Conservation (phyloP, 1,139 yeast genomes). For the Pichia sp. region DNA sequence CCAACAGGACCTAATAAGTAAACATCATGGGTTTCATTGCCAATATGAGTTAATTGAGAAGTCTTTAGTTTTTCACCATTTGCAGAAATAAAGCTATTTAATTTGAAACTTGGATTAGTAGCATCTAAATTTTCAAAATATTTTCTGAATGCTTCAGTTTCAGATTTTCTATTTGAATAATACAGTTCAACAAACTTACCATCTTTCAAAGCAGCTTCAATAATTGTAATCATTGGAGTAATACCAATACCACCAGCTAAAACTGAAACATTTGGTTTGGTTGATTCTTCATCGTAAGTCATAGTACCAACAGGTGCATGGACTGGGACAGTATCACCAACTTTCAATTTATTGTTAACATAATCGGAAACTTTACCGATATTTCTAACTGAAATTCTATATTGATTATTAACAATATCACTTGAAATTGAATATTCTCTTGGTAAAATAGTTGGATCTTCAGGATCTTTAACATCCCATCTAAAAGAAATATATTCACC, state of each 20-base stretch:
- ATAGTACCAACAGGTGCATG: constrained; percentile 61
- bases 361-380: constrained; percentile 50
- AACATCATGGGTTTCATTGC: constrained; percentile 25
- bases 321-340: constrained; percentile 45
- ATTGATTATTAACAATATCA: constrained; percentile 31
- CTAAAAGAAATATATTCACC: constrained; percentile 63
- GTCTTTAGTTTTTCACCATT: constrained; percentile 5
- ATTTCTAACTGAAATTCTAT: constrained; percentile 50
- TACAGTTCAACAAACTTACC: constrained; percentile 28
- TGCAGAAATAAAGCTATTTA: constrained; percentile 6
- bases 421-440: constrained; percentile 52
- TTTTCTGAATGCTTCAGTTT: constrained; percentile 30
- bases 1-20: constrained; percentile 36
- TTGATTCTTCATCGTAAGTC: constrained; percentile 31
- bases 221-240: constrained; percentile 54
- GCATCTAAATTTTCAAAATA: constrained; percentile 24
- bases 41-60: constrained; percentile 6
- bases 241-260: constrained; percentile 65
- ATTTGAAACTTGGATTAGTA: constrained; percentile 16
- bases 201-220: constrained; percentile 32
- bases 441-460: constrained; percentile 26
- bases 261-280: constrained; percentile 34
- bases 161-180: constrained; percentile 30
- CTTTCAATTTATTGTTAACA: constrained; percentile 43
- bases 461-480: constrained; percentile 29